Conservation (phyloP, 108 stramenopile genomes). For the Seminavis robusta region DNA sequence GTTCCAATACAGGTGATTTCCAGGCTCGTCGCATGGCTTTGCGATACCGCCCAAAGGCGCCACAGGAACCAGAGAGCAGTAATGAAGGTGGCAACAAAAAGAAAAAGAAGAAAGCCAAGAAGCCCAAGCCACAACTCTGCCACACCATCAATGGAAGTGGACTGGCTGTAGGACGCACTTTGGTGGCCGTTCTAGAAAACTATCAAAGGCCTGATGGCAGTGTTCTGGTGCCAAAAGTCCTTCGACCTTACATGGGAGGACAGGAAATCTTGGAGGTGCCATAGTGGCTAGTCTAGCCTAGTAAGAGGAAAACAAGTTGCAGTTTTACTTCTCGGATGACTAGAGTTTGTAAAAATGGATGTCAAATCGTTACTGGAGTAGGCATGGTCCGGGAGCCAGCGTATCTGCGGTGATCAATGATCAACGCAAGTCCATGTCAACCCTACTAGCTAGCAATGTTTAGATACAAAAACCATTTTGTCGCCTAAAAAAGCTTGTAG, state of each 20-base stretch:
- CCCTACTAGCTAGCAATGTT: no score
- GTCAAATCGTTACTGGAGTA: no score
- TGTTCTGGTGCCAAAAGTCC: slow-evolving; percentile 86
- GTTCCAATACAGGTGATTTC: slow-evolving; percentile 95
- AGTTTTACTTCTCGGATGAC: no score
- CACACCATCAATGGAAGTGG: slow-evolving; percentile 99
- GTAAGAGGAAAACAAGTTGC: no score
- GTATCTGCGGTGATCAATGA: no score
- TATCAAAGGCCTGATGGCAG: slow-evolving; percentile 91
- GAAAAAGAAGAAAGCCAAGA: slow-evolving; percentile 75
- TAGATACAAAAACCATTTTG: no score
- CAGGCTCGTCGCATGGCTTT: slow-evolving; percentile 95
- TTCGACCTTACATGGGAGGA: slow-evolving; percentile 92
- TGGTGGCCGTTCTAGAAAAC: slow-evolving; percentile 97
- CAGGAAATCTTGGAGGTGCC: slow-evolving; percentile 57
- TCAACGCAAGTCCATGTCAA: no score
- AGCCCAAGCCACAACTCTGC: slow-evolving; percentile 77
- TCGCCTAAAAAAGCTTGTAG: no score
- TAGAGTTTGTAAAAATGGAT: no score
- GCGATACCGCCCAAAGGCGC: slow-evolving; percentile 77
- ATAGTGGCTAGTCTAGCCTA: no score
- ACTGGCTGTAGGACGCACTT: slow-evolving; percentile 93
- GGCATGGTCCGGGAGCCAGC: no score
- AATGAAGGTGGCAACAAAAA: slow-evolving; percentile 26
- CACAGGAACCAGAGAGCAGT: slow-evolving; percentile 15